These are phyloP conservation scores for Plasmodium sp. DNA, from an alignment of 169 alveolate genomes.

Conservation along the genomic window DNA sequence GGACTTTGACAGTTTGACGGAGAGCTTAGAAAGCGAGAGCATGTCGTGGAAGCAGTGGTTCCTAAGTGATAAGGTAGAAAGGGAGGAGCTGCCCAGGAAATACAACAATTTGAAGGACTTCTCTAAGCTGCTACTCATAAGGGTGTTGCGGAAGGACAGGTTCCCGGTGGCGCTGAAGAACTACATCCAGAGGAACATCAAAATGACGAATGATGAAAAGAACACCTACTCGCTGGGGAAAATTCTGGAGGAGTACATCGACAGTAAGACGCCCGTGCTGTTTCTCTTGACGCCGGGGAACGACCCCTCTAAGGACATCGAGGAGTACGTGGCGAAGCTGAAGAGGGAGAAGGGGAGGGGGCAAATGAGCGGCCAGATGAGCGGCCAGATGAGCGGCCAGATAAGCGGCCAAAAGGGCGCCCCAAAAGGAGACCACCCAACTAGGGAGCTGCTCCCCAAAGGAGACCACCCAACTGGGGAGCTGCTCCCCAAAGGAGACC, in stretches of 20 bases:
- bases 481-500: conserved; percentile 83
- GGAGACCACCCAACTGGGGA: conserved; percentile 12
- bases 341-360: background rate
- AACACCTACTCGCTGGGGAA: conserved; percentile 92
- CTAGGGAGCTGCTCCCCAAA: background rate
- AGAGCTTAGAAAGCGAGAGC: conserved; percentile 66
- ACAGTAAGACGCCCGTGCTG: conserved; percentile 94
- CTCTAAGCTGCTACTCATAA: conserved; percentile 93
- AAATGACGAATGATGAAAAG: conserved; percentile 92
- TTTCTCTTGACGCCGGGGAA: conserved; percentile 96
- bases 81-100: conserved; percentile 94
- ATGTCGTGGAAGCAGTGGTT: conserved; percentile 92
- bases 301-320: conserved; percentile 93
- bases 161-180: conserved; percentile 93
- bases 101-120: conserved; percentile 92
- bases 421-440: no score
- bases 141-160: conserved; percentile 97
- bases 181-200: conserved; percentile 92
- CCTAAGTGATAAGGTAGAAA: conserved; percentile 96
- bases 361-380: background rate
- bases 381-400: conserved; percentile 12
- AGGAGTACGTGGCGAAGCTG: conserved; percentile 77
- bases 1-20: conserved; percentile 53
- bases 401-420: no score
- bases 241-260: conserved; percentile 92